Base-by-base conservation (phyloP, 495 filamentous ascomycete genomes). In the Clavariopsis aquatica region DNA sequence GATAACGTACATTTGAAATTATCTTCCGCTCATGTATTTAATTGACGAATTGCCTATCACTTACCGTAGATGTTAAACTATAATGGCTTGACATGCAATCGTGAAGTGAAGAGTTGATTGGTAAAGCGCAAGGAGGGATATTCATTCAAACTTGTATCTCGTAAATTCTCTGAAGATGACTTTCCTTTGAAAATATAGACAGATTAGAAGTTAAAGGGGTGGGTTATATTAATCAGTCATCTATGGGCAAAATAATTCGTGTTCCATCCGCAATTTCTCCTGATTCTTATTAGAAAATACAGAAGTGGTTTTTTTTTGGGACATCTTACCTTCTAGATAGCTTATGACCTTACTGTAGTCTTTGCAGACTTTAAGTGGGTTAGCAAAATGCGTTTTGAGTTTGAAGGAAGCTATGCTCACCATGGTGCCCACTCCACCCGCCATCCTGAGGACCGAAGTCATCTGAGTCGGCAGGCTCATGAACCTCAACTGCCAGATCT, bases 361-460 rank as follows among this genome's bases (percentile, higher is more conserved):
- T 24, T 57, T 57, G 36, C 54, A 57, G 15, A 57, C 54, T 57
- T 19, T 1, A 43, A 12, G 10, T 28, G 2, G n/a, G 24, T 57
- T 12, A 45, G 36, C 9, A 28, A 1, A 57, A 3, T 22, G 2
- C 8, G 7, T 2, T 19, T 57, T 24, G 20, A 10, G 3, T 22
- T 20, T 4, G 26, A 2, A 57, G 7, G 19, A 12, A 10, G 9
- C 2, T 56, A 9, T 7, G 3, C 54, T 57, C 29, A 57, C 54
- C 56, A 58, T 58, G 56, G 20, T 43, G 36, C 7, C 56, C 56
- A 49, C 43, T 58, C 56, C 56, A 58, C 17, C 56, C 43, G 22
- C 56, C 56, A 31, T 58, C 56, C 19, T 24, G 31, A 58, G 56
- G 31, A 5, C 56, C 56, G 13, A 47, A 47, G 22, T 58, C 56